Evolutionary conservation across 805 yeast genomes (phyloP).

Genomic region (Candida maris): DNA sequence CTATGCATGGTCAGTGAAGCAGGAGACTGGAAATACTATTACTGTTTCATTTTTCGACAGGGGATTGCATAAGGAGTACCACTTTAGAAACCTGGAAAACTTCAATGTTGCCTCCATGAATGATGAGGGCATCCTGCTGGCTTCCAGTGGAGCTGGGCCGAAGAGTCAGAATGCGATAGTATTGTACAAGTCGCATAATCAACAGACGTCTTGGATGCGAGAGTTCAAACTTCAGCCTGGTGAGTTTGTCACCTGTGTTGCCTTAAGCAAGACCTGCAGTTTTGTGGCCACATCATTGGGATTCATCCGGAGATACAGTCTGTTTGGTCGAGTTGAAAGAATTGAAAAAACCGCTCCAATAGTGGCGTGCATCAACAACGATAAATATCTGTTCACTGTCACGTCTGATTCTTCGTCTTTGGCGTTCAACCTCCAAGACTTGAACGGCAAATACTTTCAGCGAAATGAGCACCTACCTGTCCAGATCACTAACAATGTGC

Average conservation of each 20-base stretch:
- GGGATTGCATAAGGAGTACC: conserved; percentile 71
- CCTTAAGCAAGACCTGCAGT: conserved; percentile 59
- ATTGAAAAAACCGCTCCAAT: conserved; percentile 72
- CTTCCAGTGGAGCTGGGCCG: conserved; percentile 33
- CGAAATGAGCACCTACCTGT: conserved; percentile 47
- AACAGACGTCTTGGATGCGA: conserved; percentile 69
- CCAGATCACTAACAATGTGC: conserved; percentile 11
- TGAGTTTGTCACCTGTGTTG: conserved; percentile 65
- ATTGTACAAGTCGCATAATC: conserved; percentile 67
- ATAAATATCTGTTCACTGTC: conserved; percentile 52
- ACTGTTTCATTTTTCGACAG: conserved; percentile 86
- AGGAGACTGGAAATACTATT: conserved; percentile 59
- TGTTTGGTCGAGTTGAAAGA: conserved; percentile 68
- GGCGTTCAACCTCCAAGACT: conserved; percentile 34
- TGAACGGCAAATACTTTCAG: conserved; percentile 36
- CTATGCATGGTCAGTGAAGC: conserved; percentile 73
- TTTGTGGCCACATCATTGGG: conserved; percentile 77
- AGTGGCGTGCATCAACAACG: conserved; percentile 64
- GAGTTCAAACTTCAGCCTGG: conserved; percentile 34
- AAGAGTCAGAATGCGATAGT: conserved; percentile 29
- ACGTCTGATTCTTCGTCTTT: conserved; percentile 32
- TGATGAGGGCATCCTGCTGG: conserved; percentile 63
- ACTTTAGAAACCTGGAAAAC: conserved; percentile 70
- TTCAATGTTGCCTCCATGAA: conserved; percentile 77
- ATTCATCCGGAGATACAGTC: conserved; percentile 63